phyloP scores from a whole-genome alignment of 768 basidiomycete species.

The Astraeus odoratus region DNA sequence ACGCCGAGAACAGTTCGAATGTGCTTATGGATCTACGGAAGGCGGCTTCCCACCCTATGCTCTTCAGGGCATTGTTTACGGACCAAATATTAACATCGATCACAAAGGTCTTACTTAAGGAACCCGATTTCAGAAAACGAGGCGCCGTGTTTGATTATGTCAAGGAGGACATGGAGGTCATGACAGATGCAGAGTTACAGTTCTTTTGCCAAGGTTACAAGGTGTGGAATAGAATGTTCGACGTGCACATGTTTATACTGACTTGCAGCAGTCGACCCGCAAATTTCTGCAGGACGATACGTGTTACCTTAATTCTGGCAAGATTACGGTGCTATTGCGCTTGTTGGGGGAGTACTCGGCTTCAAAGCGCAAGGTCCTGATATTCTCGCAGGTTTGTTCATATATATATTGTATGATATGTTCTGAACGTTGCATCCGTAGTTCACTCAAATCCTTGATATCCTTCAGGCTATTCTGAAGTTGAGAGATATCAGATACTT shows the following conservation, averaged over 20 bases:
- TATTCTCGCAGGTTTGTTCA: conserved; percentile 83
- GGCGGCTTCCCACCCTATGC: conserved; percentile 93
- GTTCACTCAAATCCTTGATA: conserved; percentile 96
- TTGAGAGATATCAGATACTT: conserved; percentile 68
- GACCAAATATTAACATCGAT: conserved; percentile 69
- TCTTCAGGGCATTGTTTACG: conserved; percentile 82
- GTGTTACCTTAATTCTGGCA: conserved; percentile 84
- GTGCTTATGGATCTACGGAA: conserved; percentile 97
- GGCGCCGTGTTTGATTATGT: conserved; percentile 77
- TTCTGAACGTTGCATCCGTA: conserved; percentile 24
- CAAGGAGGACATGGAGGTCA: conserved; percentile 96
- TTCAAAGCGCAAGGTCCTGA: conserved; percentile 74
- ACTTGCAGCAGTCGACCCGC: conserved; percentile 50
- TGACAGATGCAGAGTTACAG: conserved; percentile 97
- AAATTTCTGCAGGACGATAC: conserved; percentile 68
- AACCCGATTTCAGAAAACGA: conserved; percentile 85
- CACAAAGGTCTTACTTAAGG: conserved; percentile 79
- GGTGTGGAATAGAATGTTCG: conserved; percentile 33
- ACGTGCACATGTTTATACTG: neutral
- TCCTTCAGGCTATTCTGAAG: conserved; percentile 77
- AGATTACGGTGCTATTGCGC: conserved; percentile 65
- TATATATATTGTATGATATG: neutral
- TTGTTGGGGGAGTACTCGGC: conserved; percentile 62
- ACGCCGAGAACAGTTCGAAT: conserved; percentile 80
- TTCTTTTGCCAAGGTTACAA: conserved; percentile 81